These are phyloP conservation scores for Talaromyces nanjingensis DNA, from an alignment of 495 filamentous ascomycete genomes.

Conservation along the genomic window DNA sequence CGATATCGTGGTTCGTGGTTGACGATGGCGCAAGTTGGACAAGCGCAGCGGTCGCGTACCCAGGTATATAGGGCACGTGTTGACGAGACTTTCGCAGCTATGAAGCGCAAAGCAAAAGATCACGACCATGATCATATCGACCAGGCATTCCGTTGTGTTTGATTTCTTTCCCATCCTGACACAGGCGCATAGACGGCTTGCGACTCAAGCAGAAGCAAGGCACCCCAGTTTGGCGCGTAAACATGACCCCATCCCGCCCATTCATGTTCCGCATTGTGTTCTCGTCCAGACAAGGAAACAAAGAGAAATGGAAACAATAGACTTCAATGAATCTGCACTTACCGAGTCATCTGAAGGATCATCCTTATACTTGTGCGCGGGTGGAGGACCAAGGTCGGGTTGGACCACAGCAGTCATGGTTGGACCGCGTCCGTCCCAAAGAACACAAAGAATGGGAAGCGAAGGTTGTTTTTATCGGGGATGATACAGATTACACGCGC, in stretches of 20 bases:
- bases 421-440: slow-evolving; percentile 10
- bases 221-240: not conserved
- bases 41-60: not conserved
- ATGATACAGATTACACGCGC: slow-evolving; percentile 2
- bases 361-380: slow-evolving; percentile 36
- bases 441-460: not conserved
- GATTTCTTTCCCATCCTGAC: not conserved
- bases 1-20: not conserved
- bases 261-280: not conserved
- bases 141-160: not conserved
- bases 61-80: not conserved
- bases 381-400: slow-evolving; percentile 34
- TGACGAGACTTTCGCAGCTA: not conserved
- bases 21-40: not conserved
- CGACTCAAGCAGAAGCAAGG: not conserved
- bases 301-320: slow-evolving; percentile 13
- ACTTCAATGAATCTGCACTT: slow-evolving; percentile 18
- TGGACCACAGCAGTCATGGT: slow-evolving; percentile 43
- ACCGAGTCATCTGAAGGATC: slow-evolving; percentile 36
- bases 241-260: not conserved
- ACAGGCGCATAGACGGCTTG: not conserved
- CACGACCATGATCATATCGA: not conserved
- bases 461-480: slow-evolving; percentile 1
- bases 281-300: not conserved
- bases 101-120: not conserved